These are phyloP conservation scores for Zizania palustris DNA, from an alignment of 202 grass and related monocot genomes.

Conservation along the genomic window DNA sequence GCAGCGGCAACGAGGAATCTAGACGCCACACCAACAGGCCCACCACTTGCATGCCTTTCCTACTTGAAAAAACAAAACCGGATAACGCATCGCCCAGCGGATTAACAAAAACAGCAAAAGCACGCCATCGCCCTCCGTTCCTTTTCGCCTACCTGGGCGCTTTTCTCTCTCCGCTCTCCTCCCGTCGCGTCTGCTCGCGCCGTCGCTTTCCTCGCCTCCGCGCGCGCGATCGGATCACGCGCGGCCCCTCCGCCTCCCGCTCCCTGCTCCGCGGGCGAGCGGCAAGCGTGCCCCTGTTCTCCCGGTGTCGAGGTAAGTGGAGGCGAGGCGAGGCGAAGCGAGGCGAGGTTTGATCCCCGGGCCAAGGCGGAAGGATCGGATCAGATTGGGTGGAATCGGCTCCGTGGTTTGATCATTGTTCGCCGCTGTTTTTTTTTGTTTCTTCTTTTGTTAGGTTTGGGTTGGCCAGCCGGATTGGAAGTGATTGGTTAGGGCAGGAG, in stretches of 20 bases:
- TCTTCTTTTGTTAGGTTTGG: not conserved
- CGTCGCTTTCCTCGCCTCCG: slow-evolving; percentile 25
- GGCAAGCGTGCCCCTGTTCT: not conserved
- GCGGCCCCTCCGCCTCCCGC: not conserved
- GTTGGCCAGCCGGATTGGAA: not conserved
- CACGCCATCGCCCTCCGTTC: not conserved
- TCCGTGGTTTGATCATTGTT: not conserved
- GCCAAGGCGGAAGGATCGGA: slow-evolving; percentile 19
- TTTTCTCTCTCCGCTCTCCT: not conserved
- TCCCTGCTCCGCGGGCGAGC: not conserved
- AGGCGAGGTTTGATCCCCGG: slow-evolving; percentile 2
- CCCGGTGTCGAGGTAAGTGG: not conserved
- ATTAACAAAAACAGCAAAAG: slow-evolving; percentile 15
- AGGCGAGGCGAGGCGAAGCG: not conserved
- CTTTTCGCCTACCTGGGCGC: not conserved
- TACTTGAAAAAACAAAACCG: slow-evolving; percentile 12
- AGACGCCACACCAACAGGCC: slow-evolving; percentile 1
- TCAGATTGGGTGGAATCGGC: not conserved
- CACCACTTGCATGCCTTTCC: slow-evolving; percentile 12
- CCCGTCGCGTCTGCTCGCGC: slow-evolving; percentile 30
- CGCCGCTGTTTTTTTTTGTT: not conserved
- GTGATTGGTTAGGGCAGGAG: slow-evolving; percentile 27
- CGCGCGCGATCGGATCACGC: slow-evolving; percentile 31
- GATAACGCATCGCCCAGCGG: slow-evolving; percentile 34
- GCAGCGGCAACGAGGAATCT: not conserved